These are phyloP conservation scores for Bipolaris gigantea DNA, from an alignment of 2,329 filamentous ascomycete genomes.

Conservation along the genomic window DNA sequence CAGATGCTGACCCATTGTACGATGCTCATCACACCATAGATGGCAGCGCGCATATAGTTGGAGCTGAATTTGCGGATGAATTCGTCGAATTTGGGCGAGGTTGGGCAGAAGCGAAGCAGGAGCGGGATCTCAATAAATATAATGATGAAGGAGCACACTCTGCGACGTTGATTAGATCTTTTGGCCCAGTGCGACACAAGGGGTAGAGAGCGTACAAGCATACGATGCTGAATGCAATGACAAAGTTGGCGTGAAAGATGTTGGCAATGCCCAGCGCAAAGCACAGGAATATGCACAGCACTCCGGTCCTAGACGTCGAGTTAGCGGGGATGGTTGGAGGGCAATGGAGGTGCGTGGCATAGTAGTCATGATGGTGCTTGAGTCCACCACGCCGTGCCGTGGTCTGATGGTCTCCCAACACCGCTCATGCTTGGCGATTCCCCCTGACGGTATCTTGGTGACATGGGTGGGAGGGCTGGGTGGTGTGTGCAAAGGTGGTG, in stretches of 20 bases:
- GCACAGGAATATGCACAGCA: slow-evolving; percentile 66
- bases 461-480: not conserved
- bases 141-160: slow-evolving; percentile 53
- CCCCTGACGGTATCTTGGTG: not conserved
- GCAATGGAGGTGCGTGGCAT: not conserved
- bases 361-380: not conserved
- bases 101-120: slow-evolving; percentile 95
- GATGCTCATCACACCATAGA: slow-evolving; percentile 79
- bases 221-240: slow-evolving; percentile 61
- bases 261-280: slow-evolving; percentile 70
- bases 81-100: slow-evolving; percentile 82
- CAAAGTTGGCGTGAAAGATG: slow-evolving; percentile 62
- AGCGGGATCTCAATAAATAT: slow-evolving; percentile 75
- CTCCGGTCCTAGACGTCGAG: slow-evolving; percentile 51
- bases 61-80: slow-evolving; percentile 91
- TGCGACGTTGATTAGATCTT: slow-evolving; percentile 24
- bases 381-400: not conserved
- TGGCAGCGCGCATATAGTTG: slow-evolving; percentile 92
- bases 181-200: not conserved
- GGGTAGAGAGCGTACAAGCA: slow-evolving; percentile 48
- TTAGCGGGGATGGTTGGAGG: slow-evolving; percentile 13
- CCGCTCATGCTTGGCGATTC: not conserved
- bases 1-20: slow-evolving; percentile 84
- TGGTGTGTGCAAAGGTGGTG: not conserved
- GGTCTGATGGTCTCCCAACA: not conserved